phyloP scores from a whole-genome alignment of 495 filamentous ascomycete genomes.

The Pyrenula aspistea region DNA sequence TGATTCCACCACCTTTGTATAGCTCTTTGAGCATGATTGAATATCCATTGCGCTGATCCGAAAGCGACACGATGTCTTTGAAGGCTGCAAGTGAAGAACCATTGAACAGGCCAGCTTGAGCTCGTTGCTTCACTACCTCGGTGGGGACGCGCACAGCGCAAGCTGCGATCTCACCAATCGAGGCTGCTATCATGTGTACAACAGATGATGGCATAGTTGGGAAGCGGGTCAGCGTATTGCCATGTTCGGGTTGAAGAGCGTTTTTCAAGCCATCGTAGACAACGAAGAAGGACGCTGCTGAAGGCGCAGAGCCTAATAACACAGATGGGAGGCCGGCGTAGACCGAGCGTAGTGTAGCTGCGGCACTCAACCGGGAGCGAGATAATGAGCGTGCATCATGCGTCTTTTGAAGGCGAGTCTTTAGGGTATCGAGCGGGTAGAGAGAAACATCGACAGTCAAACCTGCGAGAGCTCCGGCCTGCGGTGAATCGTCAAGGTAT shows the following conservation, averaged over 20 bases:
- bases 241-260: slow-evolving; percentile 25
- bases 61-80: slow-evolving; percentile 50
- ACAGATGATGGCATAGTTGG: slow-evolving; percentile 23
- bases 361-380: slow-evolving; percentile 46
- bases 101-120: slow-evolving; percentile 69
- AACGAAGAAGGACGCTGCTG: slow-evolving; percentile 97
- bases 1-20: slow-evolving; percentile 83
- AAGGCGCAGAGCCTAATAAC: slow-evolving; percentile 73
- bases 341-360: slow-evolving; percentile 52
- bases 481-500: slow-evolving; percentile 36
- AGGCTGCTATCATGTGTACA: slow-evolving; percentile 79
- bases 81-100: slow-evolving; percentile 42
- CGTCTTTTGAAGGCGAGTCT: slow-evolving; percentile 74
- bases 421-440: slow-evolving; percentile 85
- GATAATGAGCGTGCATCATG: slow-evolving; percentile 59
- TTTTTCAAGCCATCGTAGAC: slow-evolving; percentile 81
- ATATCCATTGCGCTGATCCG: slow-evolving; percentile 23
- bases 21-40: slow-evolving; percentile 63
- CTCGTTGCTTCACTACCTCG: slow-evolving; percentile 93
- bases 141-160: slow-evolving; percentile 90
- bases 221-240: slow-evolving; percentile 11
- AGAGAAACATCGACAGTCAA: slow-evolving; percentile 85
- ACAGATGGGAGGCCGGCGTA: slow-evolving; percentile 57
- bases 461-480: slow-evolving; percentile 73
- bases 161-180: slow-evolving; percentile 79